Base-by-base conservation (phyloP, 2,329 filamentous ascomycete species). In the Aspergillus versicolor region DNA sequence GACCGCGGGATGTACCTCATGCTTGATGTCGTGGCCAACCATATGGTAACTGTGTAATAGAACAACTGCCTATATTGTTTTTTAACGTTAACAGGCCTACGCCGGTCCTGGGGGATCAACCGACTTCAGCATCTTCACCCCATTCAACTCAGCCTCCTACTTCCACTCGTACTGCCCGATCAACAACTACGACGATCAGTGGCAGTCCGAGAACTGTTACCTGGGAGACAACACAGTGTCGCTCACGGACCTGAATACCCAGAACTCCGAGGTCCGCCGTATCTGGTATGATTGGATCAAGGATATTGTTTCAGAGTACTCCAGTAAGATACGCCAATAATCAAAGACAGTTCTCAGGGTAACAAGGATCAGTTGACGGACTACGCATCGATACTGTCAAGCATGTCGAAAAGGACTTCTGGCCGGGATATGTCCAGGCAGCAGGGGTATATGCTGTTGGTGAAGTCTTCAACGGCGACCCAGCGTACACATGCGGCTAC, bases 151-250 rank as follows among this genome's bases (percentile, higher is more conserved):
- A 27, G 58, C 77, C n/a, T 78, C 77, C 21, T 86, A 86, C 63
- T 90, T 84, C 71, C 86, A 90, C 67, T 44, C 79, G 1, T 82
- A 80, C 65, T 89, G 87, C 70, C 65, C 67, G 3, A 77, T 84
- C 52, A 60, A 56, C 13, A 67, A 87, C 68, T 87, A 85, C 71
- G 66, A 70, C 38, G 72, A 86, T 65, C 75, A 84, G 60, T 75
- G 68, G 1, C 75, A 71, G 17, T 67, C 70, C 2, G 67, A 73
- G 44, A 43, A 71, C n/a, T 88, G 86, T 74, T 84, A 81, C 81
- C 73, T 82, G 17, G 81, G 81, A 17, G 78, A 80, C 57, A 75
- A 74, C 17, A 78, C 76, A n/a, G 79, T 84, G 15, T 77, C 79
- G 0, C 80, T 90, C 0, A 84, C 86, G 0, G 87, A 90, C 61